Conservation (phyloP, 164 flowering plant genomes). For the Nymphaea colorata region DNA sequence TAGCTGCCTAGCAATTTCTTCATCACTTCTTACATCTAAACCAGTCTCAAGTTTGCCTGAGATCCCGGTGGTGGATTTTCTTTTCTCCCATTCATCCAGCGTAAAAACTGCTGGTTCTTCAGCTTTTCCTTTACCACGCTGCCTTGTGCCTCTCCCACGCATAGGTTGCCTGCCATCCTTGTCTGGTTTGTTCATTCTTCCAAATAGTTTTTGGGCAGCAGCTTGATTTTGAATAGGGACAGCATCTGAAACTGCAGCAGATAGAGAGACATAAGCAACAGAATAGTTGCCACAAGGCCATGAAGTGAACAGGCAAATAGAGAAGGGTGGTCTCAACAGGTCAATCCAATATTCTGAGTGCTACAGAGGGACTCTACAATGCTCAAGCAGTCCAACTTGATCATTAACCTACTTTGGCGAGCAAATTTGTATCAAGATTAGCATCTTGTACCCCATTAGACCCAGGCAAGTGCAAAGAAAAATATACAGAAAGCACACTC, state of each 20-base stretch:
- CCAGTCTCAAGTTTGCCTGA: constrained; percentile 5
- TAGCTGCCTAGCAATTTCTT: constrained; percentile 81
- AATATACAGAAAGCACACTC: no score
- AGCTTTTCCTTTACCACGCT: constrained; percentile 44
- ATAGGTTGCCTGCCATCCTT: constrained; percentile 11
- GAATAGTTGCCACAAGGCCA: background rate
- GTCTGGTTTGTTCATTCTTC: constrained; percentile 49
- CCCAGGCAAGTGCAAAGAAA: no score
- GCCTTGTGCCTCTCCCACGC: constrained; percentile 25
- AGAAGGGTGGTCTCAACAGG: background rate
- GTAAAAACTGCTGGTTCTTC: constrained; percentile 53
- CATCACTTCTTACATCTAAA: constrained; percentile 48
- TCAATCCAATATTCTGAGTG: background rate
- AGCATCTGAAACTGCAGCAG: constrained; percentile 45
- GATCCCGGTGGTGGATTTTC: constrained; percentile 28
- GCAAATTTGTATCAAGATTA: no score
- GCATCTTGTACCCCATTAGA: no score
- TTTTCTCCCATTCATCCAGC: constrained; percentile 80
- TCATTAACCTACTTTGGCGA: no score
- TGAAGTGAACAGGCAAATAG: background rate
- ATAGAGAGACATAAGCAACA: background rate
- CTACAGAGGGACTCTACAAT: no score
- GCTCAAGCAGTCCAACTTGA: no score
- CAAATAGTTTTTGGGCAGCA: constrained; percentile 83
- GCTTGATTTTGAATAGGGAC: constrained; percentile 90